These are phyloP conservation scores for Termitomyces sp. DNA, from an alignment of 768 basidiomycete genomes.

Conservation along the genomic window DNA sequence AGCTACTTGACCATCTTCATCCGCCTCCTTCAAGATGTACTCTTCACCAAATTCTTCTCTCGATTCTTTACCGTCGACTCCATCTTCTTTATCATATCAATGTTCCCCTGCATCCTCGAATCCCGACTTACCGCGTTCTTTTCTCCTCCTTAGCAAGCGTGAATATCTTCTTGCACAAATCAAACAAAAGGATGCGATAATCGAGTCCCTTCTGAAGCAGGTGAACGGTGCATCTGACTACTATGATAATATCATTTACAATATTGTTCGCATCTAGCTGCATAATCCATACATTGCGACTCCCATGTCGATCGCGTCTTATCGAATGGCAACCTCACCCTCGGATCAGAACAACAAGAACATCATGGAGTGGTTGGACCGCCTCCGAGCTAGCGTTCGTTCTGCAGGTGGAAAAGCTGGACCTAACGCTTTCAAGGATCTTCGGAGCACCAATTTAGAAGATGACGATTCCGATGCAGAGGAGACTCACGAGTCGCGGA, in stretches of 20 bases:
- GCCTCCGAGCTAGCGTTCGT: slow-evolving; percentile 55
- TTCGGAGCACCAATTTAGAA: slow-evolving; percentile 23
- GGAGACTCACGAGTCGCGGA: slow-evolving; percentile 21
- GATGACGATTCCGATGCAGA: slow-evolving; percentile 40
- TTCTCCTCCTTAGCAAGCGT: slow-evolving; percentile 58
- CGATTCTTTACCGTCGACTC: slow-evolving; percentile 15
- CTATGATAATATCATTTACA: background rate
- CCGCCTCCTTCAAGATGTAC: slow-evolving; percentile 8
- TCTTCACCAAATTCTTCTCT: slow-evolving; percentile 16
- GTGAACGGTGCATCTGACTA: slow-evolving; percentile 26
- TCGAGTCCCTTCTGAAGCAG: slow-evolving; percentile 81
- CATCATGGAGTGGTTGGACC: slow-evolving; percentile 73
- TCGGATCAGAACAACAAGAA: slow-evolving; percentile 64
- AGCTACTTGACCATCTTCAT: slow-evolving; percentile 2
- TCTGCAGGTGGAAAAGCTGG: slow-evolving; percentile 38
- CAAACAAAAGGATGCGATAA: slow-evolving; percentile 82
- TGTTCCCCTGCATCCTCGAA: slow-evolving; percentile 20
- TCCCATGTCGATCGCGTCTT: slow-evolving; percentile 73
- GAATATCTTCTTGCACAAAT: slow-evolving; percentile 84
- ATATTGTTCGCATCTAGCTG: slow-evolving; percentile 33
- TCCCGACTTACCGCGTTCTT: slow-evolving; percentile 32
- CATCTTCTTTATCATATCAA: slow-evolving; percentile 17
- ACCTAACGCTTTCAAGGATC: slow-evolving; percentile 38
- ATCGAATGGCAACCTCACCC: slow-evolving; percentile 71
- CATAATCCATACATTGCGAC: slow-evolving; percentile 81